Percentiles rank a stretch among this genome's conserved stretches.
phyloP scores from a whole-genome alignment of 768 basidiomycete genomes.

The Pleurotus tuoliensis region DNA sequence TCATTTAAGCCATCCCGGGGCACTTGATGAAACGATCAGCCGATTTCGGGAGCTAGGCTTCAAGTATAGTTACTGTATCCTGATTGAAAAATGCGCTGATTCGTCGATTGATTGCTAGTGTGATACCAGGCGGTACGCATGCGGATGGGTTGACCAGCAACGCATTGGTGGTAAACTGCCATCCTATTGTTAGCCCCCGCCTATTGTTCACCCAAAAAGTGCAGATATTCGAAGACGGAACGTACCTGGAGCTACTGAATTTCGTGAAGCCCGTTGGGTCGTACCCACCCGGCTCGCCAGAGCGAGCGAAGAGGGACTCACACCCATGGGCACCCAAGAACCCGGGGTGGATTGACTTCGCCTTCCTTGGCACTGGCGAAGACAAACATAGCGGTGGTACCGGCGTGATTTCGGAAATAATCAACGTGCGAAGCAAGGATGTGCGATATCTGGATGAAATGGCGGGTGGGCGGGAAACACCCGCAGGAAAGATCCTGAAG shows the following conservation, averaged over 20 bases:
- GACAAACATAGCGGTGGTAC: constrained; percentile 13
- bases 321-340: constrained; percentile 51
- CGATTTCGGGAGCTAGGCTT: constrained; percentile 63
- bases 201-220: background rate
- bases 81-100: background rate
- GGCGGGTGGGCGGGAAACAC: constrained; percentile 50
- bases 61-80: constrained; percentile 38
- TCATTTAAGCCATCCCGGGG: constrained; percentile 64
- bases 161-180: constrained; percentile 49
- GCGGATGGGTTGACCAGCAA: constrained; percentile 61
- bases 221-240: constrained; percentile 52
- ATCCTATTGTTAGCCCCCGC: background rate
- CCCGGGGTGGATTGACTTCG: constrained; percentile 68
- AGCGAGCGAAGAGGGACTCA: constrained; percentile 35
- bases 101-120: constrained; percentile 31
- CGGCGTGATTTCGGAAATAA: constrained; percentile 41
- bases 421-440: constrained; percentile 46
- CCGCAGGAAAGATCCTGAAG: constrained; percentile 50
- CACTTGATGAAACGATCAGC: constrained; percentile 42
- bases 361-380: constrained; percentile 52
- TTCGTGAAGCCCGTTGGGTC: constrained; percentile 53
- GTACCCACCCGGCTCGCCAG: constrained; percentile 50
- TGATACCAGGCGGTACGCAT: constrained; percentile 64
- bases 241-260: constrained; percentile 67
- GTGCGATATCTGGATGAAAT: constrained; percentile 41